phyloP scores from a whole-genome alignment of 1,139 yeast species.

The Schizosaccharomyces versatilis region DNA sequence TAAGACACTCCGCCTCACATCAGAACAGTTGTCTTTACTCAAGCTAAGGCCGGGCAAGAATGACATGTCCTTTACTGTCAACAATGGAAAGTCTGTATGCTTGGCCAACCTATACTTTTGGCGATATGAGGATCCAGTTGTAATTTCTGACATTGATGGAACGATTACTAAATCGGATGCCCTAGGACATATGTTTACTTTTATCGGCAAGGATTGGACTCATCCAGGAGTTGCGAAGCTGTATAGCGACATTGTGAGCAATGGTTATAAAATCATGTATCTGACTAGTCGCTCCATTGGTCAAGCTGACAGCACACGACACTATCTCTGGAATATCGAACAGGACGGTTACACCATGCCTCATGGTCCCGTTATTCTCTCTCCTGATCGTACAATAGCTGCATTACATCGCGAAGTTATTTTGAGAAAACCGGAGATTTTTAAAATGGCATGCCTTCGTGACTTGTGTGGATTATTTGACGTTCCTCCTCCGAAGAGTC shows the following conservation, averaged over 20 bases:
- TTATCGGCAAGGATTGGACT: slow-evolving; percentile 95
- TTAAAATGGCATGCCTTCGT: slow-evolving; percentile 87
- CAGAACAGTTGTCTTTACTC: slow-evolving; percentile 62
- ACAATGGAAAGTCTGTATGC: slow-evolving; percentile 59
- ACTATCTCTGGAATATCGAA: slow-evolving; percentile 53
- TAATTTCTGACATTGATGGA: slow-evolving; percentile 93
- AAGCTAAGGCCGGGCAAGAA: slow-evolving; percentile 62
- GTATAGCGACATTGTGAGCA: slow-evolving; percentile 59
- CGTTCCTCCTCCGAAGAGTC: slow-evolving; percentile 26
- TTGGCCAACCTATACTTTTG: slow-evolving; percentile 59
- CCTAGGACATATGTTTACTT: slow-evolving; percentile 79
- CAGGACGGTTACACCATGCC: slow-evolving; percentile 47
- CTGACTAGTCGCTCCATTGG: slow-evolving; percentile 91
- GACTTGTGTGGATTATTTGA: slow-evolving; percentile 51
- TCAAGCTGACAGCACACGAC: slow-evolving; percentile 79
- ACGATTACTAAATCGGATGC: slow-evolving; percentile 90
- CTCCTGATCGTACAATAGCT: slow-evolving; percentile 94
- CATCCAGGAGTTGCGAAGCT: slow-evolving; percentile 86
- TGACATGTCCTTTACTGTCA: slow-evolving; percentile 53
- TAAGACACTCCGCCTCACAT: slow-evolving; percentile 73
- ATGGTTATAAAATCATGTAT: slow-evolving; percentile 85
- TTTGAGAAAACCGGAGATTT: slow-evolving; percentile 84
- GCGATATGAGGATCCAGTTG: slow-evolving; percentile 71
- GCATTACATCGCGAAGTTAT: slow-evolving; percentile 76
- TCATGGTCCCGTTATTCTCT: slow-evolving; percentile 76